Percentiles rank a stretch among this genome's conserved stretches.
Evolutionary conservation across 2,329 filamentous ascomycete species (phyloP).

Genomic region (Colletotrichum horii): DNA sequence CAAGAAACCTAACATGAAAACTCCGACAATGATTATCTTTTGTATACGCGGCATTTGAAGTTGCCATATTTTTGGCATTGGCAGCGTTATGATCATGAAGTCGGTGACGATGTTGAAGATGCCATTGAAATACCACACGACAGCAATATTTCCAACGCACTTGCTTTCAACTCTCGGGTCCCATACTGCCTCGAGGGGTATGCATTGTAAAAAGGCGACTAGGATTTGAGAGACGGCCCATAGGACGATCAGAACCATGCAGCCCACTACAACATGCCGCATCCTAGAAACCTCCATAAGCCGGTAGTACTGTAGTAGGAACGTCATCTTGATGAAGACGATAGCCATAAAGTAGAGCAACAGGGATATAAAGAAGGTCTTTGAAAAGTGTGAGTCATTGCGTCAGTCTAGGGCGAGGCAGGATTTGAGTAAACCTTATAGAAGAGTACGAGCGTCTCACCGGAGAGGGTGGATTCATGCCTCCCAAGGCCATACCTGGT

Average conservation of each 20-base stretch:
- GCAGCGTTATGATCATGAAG: neutral
- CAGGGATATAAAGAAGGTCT: neutral
- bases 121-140: neutral
- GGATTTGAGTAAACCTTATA: neutral
- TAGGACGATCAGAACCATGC: neutral
- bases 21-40: neutral
- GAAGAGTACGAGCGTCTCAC: neutral
- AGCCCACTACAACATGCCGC: neutral
- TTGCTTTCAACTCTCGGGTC: neutral
- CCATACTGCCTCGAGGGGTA: neutral
- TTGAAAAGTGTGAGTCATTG: neutral
- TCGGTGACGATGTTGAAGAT: neutral
- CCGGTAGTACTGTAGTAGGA: neutral
- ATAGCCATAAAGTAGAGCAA: neutral
- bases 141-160: neutral
- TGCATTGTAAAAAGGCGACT: neutral
- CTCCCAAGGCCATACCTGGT: neutral
- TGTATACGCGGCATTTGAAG: neutral
- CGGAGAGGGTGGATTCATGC: neutral
- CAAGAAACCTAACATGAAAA: neutral
- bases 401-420: neutral
- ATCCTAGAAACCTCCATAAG: neutral
- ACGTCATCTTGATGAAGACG: neutral
- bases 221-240: neutral
- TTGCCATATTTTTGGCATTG: neutral